Base-by-base conservation (phyloP, 2,329 filamentous ascomycete genomes). In the Sclerotinia nivalis region DNA sequence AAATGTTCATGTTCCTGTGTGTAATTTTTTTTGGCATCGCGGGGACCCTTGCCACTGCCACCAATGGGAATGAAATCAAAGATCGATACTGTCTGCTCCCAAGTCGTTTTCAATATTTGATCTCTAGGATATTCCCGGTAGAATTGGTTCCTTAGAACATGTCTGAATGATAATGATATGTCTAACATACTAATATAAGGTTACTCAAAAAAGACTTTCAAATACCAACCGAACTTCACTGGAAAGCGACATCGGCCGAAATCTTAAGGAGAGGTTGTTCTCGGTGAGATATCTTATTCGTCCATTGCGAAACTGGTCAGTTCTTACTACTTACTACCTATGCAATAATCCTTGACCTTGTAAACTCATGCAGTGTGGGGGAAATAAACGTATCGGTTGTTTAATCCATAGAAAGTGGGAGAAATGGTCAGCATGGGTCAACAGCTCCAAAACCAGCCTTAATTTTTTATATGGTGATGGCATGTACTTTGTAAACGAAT, bases 1-100 rank as follows among this genome's bases (percentile, higher is more conserved):
- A 20, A 20, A 65, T 18, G n/a, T 28, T 55, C 58, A 56, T 58
- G 49, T 69, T 69, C 43, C 67, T 69, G 67, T 69, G 67, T 69
- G 67, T 69, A 69, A 69, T 55, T 34, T 47, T 62, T 64, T 69
- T 47, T 47, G 58, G 49, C 49, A 31, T 25, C 37, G 67, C 58
- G 67, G 67, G 66, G 67, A 69, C 40, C 67, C 67, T 65, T 69
- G 59, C 18, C n/a, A 56, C 66, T 22, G 15, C 34, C 18, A 40
- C 61, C 61, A 65, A 65, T 64, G 45, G 47, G 15, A 64, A 56
- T 43, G 34, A 7, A 43, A 15, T 50, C 45, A 50, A 28, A 64
- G 22, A 50, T 64, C 37, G 62, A 55, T 66, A 18, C 28, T n/a
- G 25, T 66, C 13, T 3, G 49, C 31, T 50, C 3, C 37, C 60